Evolutionary conservation across 495 filamentous ascomycete genomes (phyloP).

Genomic region (Cryomyces antarcticus): DNA sequence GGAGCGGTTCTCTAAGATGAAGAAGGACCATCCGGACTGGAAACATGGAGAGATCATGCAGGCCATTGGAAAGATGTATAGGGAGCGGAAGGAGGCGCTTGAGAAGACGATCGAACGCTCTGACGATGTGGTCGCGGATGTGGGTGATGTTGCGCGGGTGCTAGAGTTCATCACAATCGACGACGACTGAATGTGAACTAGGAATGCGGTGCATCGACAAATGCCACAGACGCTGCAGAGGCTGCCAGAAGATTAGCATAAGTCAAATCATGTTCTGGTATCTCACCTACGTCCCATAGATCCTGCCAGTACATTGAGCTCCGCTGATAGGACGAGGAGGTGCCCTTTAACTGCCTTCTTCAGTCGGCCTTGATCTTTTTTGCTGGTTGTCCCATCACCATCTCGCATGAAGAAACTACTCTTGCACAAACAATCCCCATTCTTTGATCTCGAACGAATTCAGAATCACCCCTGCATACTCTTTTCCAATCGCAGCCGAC

Average conservation of each 20-base stretch:
- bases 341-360: too few species aligned
- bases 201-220: neutral
- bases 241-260: too few species aligned
- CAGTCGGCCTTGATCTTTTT: too few species aligned
- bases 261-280: too few species aligned
- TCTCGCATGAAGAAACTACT: too few species aligned
- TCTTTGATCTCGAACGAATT: conserved; percentile 55
- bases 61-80: conserved; percentile 30
- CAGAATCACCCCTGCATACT: conserved; percentile 39
- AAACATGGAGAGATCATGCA: conserved; percentile 47
- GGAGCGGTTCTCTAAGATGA: conserved; percentile 36
- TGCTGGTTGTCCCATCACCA: too few species aligned
- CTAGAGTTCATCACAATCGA: neutral
- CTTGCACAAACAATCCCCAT: conserved; percentile 54
- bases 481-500: conserved; percentile 29
- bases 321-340: too few species aligned
- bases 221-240: too few species aligned
- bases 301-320: too few species aligned
- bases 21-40: conserved; percentile 26
- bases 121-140: neutral
- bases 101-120: too few species aligned
- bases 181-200: neutral
- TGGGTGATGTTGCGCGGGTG: neutral
- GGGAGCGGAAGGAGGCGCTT: conserved; percentile 17
- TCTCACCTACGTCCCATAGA: too few species aligned